Percentiles rank a stretch among this genome's conserved stretches.
phyloP scores from a whole-genome alignment of 108 stramenopile species.

The Phaeodactylum tricornutum region DNA sequence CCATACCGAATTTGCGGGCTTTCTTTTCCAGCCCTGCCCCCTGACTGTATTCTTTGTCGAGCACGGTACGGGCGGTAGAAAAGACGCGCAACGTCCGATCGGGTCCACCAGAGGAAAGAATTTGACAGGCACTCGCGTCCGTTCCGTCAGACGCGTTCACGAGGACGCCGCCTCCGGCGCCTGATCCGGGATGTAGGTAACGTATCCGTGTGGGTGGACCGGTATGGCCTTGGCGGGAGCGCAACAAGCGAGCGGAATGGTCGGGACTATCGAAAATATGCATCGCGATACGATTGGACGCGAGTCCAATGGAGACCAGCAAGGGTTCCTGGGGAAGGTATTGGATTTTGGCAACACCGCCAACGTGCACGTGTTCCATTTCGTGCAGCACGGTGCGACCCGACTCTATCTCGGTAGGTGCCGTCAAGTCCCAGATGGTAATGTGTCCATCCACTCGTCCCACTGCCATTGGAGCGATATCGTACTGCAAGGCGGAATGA shows the following conservation, averaged over 20 bases:
- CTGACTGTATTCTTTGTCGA: slow-evolving; percentile 83
- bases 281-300: slow-evolving; percentile 60
- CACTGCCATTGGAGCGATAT: slow-evolving; percentile 73
- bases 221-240: slow-evolving; percentile 67
- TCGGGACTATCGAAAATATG: slow-evolving; percentile 82
- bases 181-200: slow-evolving; percentile 58
- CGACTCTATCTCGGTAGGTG: slow-evolving; percentile 22
- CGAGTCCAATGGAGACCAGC: slow-evolving; percentile 51
- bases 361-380: slow-evolving; percentile 57
- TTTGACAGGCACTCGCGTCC: slow-evolving; percentile 72
- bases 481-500: slow-evolving; percentile 56
- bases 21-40: slow-evolving; percentile 66
- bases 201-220: slow-evolving; percentile 54
- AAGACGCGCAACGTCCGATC: slow-evolving; percentile 73
- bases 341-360: slow-evolving; percentile 57
- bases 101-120: slow-evolving; percentile 46
- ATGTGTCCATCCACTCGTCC: slow-evolving; percentile 69
- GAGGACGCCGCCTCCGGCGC: slow-evolving; percentile 41
- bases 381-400: slow-evolving; percentile 48
- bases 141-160: slow-evolving; percentile 67
- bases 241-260: slow-evolving; percentile 63
- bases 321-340: slow-evolving; percentile 79
- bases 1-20: slow-evolving; percentile 53
- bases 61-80: slow-evolving; percentile 64
- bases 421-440: slow-evolving; percentile 73